A percentile compares a stretch with the other conserved stretches of the same genome.
Conservation (phyloP, 768 basidiomycete genomes). For the Crucibulum laeve region DNA sequence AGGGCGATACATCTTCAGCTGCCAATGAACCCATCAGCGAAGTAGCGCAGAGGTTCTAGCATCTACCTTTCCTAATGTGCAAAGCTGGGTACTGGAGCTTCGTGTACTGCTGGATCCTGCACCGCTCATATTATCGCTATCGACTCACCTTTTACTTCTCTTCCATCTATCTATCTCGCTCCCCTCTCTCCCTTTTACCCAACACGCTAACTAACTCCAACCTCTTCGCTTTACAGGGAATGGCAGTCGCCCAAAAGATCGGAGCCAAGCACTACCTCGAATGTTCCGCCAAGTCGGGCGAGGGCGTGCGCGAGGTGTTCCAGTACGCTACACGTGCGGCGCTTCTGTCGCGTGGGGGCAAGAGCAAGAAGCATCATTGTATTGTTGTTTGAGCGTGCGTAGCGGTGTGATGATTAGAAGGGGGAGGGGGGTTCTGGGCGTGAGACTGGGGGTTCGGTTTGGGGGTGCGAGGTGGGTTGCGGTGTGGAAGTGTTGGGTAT, state of each 20-base stretch:
- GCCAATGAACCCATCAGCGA: no score
- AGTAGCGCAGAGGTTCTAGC: no score
- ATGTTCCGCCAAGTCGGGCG: conserved; percentile 93
- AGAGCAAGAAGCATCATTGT: conserved; percentile 35
- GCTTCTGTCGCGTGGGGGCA: conserved; percentile 47
- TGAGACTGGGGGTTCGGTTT: no score
- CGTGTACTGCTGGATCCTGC: background rate
- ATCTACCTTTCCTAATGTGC: no score
- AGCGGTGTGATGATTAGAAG: no score
- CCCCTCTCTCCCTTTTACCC: conserved; percentile 2
- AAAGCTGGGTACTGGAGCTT: no score
- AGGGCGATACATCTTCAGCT: no score
- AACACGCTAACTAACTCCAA: background rate
- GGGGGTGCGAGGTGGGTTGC: no score
- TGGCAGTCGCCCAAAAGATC: conserved; percentile 95
- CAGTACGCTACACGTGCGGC: conserved; percentile 95
- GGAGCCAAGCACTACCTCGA: conserved; percentile 96
- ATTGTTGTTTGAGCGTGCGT: background rate
- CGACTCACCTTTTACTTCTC: background rate
- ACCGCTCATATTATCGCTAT: conserved; percentile 1
- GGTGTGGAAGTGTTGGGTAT: no score
- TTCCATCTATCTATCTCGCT: background rate
- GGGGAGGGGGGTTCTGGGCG: no score
- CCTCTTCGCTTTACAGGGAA: conserved; percentile 52
- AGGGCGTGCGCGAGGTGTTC: conserved; percentile 98